A percentile compares a stretch with the other conserved stretches of the same genome.
Evolutionary conservation across 129 eudicot genomes (phyloP).

Genomic region (Kitagawia praeruptora): DNA sequence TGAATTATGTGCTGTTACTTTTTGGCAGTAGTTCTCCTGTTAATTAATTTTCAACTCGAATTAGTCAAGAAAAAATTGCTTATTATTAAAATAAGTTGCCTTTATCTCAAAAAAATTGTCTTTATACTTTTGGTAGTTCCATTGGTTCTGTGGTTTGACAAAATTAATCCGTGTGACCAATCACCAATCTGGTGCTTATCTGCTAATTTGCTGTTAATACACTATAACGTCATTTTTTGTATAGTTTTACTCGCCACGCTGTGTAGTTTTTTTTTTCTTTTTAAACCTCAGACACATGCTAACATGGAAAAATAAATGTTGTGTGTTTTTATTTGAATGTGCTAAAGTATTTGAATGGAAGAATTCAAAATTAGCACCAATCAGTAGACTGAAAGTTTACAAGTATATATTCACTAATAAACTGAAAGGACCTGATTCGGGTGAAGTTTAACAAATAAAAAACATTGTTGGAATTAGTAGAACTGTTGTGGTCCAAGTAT

Average conservation of each 20-base stretch:
- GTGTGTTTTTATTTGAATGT: not conserved
- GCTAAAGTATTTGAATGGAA: not conserved
- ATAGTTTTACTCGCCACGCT: not conserved
- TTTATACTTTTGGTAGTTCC: constrained; percentile 76
- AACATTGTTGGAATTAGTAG: not conserved
- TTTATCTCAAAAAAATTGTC: constrained; percentile 5
- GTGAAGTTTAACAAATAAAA: not conserved
- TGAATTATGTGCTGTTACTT: not conserved
- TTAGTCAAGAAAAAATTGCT: no score
- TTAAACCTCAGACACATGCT: not conserved
- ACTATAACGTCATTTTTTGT: not conserved
- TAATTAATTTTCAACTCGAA: no score
- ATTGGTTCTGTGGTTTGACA: constrained; percentile 86
- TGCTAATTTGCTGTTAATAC: not conserved
- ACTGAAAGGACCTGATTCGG: not conserved
- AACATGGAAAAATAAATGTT: not conserved
- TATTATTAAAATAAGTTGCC: no score
- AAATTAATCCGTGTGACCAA: constrained; percentile 64
- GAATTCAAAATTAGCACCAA: not conserved
- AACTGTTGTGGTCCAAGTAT: not conserved
- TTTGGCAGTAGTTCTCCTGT: not conserved
- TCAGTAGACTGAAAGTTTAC: not conserved
- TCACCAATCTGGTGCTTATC: not conserved
- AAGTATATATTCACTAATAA: not conserved
- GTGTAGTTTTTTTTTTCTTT: not conserved